These are phyloP conservation scores for Roridomyces roridus DNA, from an alignment of 768 basidiomycete genomes.

Conservation along the genomic window DNA sequence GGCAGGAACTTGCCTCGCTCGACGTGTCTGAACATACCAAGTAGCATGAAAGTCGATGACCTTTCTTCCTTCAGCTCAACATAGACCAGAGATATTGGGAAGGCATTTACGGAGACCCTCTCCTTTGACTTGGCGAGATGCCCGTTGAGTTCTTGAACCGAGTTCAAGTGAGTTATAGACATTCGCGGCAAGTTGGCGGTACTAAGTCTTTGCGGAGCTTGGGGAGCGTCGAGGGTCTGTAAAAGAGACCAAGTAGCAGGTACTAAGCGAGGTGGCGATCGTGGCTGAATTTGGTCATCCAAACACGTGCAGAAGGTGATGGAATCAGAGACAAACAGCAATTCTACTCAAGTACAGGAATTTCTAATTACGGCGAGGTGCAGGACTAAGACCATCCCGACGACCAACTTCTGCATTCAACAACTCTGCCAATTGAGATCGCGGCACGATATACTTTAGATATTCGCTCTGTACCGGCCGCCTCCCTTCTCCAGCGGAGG, in stretches of 20 bases:
- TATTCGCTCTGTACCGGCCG: slow-evolving; percentile 9
- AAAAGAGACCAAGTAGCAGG: too few species aligned
- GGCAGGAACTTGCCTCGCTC: neutral
- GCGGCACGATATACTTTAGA: slow-evolving; percentile 33
- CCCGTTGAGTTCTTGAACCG: slow-evolving; percentile 65
- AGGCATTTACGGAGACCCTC: slow-evolving; percentile 62
- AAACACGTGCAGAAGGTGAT: neutral
- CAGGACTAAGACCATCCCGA: slow-evolving; percentile 13
- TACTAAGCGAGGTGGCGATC: too few species aligned
- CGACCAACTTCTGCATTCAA: slow-evolving; percentile 14
- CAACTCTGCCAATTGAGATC: slow-evolving; percentile 31
- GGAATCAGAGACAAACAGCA: too few species aligned
- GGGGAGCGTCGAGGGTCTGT: neutral
- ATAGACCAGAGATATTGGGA: neutral
- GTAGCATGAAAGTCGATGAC: slow-evolving; percentile 89
- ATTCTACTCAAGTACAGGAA: too few species aligned
- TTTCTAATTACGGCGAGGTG: too few species aligned
- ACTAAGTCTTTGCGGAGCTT: neutral
- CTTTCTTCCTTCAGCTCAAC: slow-evolving; percentile 38
- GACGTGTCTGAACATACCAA: slow-evolving; percentile 54
- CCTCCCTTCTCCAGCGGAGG: slow-evolving; percentile 50
- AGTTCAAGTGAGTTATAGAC: slow-evolving; percentile 69
- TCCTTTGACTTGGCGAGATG: slow-evolving; percentile 63
- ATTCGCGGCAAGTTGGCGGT: slow-evolving; percentile 36
- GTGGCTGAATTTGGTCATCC: neutral